Conservation (phyloP, 2,329 filamentous ascomycete genomes). For the Helotiales sp. region DNA sequence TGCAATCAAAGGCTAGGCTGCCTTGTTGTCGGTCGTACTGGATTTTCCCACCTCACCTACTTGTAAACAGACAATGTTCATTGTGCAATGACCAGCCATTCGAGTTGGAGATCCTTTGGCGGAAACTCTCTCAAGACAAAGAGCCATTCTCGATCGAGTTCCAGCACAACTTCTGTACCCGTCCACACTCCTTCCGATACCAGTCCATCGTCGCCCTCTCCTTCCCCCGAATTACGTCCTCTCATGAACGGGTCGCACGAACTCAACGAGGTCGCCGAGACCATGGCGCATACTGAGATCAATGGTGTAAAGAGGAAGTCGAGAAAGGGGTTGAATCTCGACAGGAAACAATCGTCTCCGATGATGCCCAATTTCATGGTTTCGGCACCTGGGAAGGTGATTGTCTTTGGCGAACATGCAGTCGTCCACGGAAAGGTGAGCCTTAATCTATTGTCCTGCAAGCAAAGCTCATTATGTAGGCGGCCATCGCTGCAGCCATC, state of each 20-base stretch:
- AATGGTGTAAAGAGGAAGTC: conserved; percentile 24
- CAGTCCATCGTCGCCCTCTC: conserved; percentile 20
- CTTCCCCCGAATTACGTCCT: conserved; percentile 22
- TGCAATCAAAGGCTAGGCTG: not conserved
- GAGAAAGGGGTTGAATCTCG: conserved; percentile 13
- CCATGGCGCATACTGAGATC: conserved; percentile 20
- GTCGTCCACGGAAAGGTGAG: conserved; percentile 93
- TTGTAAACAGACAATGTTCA: conserved; percentile 4
- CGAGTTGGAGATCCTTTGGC: conserved; percentile 15
- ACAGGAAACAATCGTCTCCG: conserved; percentile 60
- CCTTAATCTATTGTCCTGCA: not conserved
- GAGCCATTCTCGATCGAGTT: conserved; percentile 24
- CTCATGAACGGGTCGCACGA: conserved; percentile 10
- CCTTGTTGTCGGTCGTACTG: conserved; percentile 1
- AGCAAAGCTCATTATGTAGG: conserved; percentile 44
- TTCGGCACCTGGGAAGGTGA: conserved; percentile 95
- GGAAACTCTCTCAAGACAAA: conserved; percentile 21
- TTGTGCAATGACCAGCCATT: conserved; percentile 23
- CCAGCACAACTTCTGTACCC: conserved; percentile 22
- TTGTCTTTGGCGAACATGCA: conserved; percentile 95
- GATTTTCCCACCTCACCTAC: not conserved
- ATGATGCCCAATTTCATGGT: conserved; percentile 95
- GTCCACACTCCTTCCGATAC: conserved; percentile 28
- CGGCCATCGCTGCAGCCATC: conserved; percentile 92
- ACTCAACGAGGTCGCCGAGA: conserved; percentile 17